phyloP scores from a whole-genome alignment of 2,329 filamentous ascomycete species.

The Amphichorda felina region DNA sequence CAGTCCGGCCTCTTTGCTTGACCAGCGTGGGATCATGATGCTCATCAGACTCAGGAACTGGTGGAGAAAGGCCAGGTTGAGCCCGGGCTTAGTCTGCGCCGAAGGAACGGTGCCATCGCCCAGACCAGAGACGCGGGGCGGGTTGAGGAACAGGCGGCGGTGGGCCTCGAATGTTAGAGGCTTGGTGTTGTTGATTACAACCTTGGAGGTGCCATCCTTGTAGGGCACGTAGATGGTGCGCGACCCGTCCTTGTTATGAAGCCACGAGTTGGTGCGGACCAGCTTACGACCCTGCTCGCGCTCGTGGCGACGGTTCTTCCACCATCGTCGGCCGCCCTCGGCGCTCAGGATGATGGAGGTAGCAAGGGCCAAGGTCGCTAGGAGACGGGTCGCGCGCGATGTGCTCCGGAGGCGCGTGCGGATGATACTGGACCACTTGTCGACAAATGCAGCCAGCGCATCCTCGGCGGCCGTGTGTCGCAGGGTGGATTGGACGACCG shows the following conservation, averaged over 20 bases:
- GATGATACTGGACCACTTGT: conserved; percentile 44
- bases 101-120: conserved; percentile 68
- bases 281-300: conserved; percentile 73
- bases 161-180: conserved; percentile 93
- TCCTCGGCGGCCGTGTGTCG: conserved; percentile 53
- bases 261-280: conserved; percentile 80
- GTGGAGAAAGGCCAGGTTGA: conserved; percentile 92
- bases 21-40: conserved; percentile 95
- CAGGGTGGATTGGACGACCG: conserved; percentile 72
- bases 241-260: conserved; percentile 89
- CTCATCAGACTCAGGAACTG: conserved; percentile 93
- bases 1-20: conserved; percentile 88
- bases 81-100: conserved; percentile 79
- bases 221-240: conserved; percentile 93
- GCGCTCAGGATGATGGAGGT: conserved; percentile 68
- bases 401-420: conserved; percentile 47
- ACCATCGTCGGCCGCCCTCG: conserved; percentile 70
- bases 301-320: conserved; percentile 62
- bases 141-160: conserved; percentile 82
- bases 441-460: conserved; percentile 51
- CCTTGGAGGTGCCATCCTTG: conserved; percentile 76
- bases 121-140: conserved; percentile 70
- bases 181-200: conserved; percentile 84
- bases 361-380: conserved; percentile 65
- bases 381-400: conserved; percentile 58